phyloP scores from a whole-genome alignment of 257 asterid genomes.

The Anisodus tanguticus region DNA sequence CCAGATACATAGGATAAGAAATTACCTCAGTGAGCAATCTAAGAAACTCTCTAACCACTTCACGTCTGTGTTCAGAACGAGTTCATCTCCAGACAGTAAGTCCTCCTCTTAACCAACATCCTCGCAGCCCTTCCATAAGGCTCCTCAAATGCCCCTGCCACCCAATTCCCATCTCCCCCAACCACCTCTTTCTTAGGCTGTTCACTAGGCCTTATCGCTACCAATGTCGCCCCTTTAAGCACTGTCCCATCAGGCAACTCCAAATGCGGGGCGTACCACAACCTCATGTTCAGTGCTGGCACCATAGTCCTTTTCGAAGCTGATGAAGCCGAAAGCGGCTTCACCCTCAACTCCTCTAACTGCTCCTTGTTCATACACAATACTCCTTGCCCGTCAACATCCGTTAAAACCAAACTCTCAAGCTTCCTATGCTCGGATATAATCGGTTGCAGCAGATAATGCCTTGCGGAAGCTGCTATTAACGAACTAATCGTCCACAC shows the following conservation, averaged over 20 bases:
- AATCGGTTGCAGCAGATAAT: conserved; percentile 79
- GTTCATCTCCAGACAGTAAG: conserved; percentile 92
- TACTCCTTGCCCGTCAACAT: conserved; percentile 86
- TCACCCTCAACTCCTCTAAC: conserved; percentile 86
- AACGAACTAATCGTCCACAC: conserved; percentile 93
- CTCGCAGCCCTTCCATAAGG: conserved; percentile 77
- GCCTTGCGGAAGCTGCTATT: conserved; percentile 91
- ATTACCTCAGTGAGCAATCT: conserved; percentile 42
- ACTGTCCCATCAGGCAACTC: conserved; percentile 86
- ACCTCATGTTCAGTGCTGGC: conserved; percentile 80
- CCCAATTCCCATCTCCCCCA: conserved; percentile 66
- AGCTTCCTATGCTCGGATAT: conserved; percentile 78
- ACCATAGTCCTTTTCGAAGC: conserved; percentile 89
- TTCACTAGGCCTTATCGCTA: conserved; percentile 83
- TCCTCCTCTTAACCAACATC: conserved; percentile 86
- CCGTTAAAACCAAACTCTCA: conserved; percentile 70
- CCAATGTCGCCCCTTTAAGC: conserved; percentile 84
- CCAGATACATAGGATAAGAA: not conserved
- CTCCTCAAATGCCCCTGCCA: conserved; percentile 74
- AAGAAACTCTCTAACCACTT: not conserved
- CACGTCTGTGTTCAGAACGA: conserved; percentile 55
- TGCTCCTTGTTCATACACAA: conserved; percentile 82
- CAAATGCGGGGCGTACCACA: conserved; percentile 81
- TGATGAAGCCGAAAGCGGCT: conserved; percentile 82
- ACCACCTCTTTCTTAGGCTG: conserved; percentile 65